Conservation (phyloP, 371 early-diverging fungal genomes). For the Mortierella sp. region DNA sequence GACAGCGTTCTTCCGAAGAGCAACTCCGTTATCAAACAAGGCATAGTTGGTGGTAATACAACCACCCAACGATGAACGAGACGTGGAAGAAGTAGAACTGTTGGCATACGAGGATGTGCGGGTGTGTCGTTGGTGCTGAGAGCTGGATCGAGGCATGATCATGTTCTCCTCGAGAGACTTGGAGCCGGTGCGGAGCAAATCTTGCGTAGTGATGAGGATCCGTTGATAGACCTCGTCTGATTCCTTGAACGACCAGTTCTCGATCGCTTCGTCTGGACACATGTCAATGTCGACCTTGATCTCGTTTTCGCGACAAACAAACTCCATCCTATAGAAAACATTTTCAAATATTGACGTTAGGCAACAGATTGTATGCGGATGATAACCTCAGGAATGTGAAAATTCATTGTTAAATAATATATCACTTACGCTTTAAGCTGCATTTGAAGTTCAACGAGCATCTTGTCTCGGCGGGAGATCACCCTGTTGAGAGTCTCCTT, state of each 20-base stretch:
- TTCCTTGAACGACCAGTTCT: constrained; percentile 55
- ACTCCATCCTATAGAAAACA: constrained; percentile 38
- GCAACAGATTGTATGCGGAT: too few relatives aligned
- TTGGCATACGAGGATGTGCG: constrained; percentile 15
- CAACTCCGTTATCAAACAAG: not conserved
- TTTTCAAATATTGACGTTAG: not conserved
- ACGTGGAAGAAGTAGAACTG: not conserved
- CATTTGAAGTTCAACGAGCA: constrained; percentile 35
- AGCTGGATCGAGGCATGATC: constrained; percentile 16
- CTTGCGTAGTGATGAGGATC: constrained; percentile 46
- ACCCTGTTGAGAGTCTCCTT: constrained; percentile 39
- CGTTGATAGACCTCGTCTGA: constrained; percentile 52
- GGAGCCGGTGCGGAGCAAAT: constrained; percentile 43
- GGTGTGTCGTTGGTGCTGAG: constrained; percentile 17
- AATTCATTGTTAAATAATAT: not conserved
- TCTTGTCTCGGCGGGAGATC: constrained; percentile 32
- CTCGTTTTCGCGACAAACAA: constrained; percentile 49
- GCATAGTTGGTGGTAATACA: not conserved
- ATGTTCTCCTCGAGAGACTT: constrained; percentile 36
- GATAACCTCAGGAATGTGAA: not conserved
- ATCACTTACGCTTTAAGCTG: constrained; percentile 52
- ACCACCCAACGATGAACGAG: not conserved
- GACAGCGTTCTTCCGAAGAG: constrained; percentile 4
- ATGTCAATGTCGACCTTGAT: constrained; percentile 50
- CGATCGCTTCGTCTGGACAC: constrained; percentile 43